Evolutionary conservation across 1,284 basidiomycete genomes (phyloP), one percentile per base, ranked within the genome.

Genomic region (Blastosporella zonata): DNA sequence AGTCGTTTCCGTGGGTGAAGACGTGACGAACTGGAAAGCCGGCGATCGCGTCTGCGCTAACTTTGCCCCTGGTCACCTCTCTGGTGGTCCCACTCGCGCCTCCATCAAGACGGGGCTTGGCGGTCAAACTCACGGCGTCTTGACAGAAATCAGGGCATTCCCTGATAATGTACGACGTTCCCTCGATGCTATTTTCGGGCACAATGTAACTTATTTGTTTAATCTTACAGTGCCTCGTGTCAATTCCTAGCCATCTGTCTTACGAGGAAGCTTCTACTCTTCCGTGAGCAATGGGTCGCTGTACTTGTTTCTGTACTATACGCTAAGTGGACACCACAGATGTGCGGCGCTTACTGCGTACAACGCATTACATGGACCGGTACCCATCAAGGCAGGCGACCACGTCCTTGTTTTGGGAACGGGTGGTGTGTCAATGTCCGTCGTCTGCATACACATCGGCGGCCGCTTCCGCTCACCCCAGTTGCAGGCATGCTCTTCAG

Each of bases 11-110:
- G 59, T 82, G 15, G 82, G 83, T 6, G 62, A 66, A 28, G 71
- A 71, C 12, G 79, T 81, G n/a, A 71, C 61, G 27, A 60, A 62
- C n/a, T 82, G 72, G 72, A 72, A 72, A 50, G 50, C 63, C 3
- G 81, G 82, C 7, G 81, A 85, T 57, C 74, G 78, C 17, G 79
- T 84, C 46, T 74, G 69, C 41, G 64, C 71, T 3, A 74, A 73
- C 55, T 74, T 78, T 54, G 55, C 63, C 6, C 50, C 67, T 3
- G 68, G 70, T 23, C 71, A 75, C 46, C 42, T 75, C 20, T 59
- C 71, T 46, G 74, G 74, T 5, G 70, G 71, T 37, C 43, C 64
- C 9, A 71, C 64, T 9, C 49, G 55, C 6, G 62, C 70, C 62
- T 21, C 57, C 56, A 29, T 43, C 27, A 41, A 46, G 0, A 69